Base-by-base conservation (phyloP, 768 basidiomycete genomes). In the Russula compacta region DNA sequence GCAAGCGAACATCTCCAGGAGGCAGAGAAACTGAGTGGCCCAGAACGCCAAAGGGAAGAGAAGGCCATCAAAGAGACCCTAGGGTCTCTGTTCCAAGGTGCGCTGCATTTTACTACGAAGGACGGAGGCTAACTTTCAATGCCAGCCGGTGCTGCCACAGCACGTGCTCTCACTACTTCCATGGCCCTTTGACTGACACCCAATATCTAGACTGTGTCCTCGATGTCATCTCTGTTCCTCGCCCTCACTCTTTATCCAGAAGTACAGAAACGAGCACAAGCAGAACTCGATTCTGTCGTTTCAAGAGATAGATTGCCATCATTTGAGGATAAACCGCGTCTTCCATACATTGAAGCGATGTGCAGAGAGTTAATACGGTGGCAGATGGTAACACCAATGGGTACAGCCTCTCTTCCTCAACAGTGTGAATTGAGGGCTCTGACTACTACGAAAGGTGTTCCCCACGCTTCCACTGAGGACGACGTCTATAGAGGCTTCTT, bases 321-420 rank as follows among this genome's bases (percentile, higher is more conserved):
- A 1, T 46, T 61, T 1, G 63, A 64, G 5, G 63, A 64, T 24
- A 51, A 36, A 21, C 32, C 49, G 8, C 29, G 42, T 9, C 44
- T 64, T 24, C 63, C 59, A 2, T 64, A 61, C 14, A 42, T 61
- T 9, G 59, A 61, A 15, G 63, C 63, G 7, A 19, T 63, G 17
- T 63, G 53, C 42, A 60, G 33, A 3, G 62, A 63, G 29, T 40
- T 60, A 10, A 17, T 32, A 9, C 40, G 58, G 39, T 60, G 62
- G 62, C 19, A 46, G 11, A 39, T 50, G 42, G 55, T 56, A 14
- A 24, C 49, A 10, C 60, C 54, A 11, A 10, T 49, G 24, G 56
- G 56, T 57, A 38, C 33, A 15, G 8, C 7, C 35, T 9, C 21
- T 17, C 6, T 2, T 24, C 10, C 8, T 6, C 6, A 24, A 7